Percentiles rank a stretch among this genome's conserved stretches.
These are phyloP conservation scores for Alternaria alternata DNA, from an alignment of 2,329 filamentous ascomycete species.

Conservation along the genomic window DNA sequence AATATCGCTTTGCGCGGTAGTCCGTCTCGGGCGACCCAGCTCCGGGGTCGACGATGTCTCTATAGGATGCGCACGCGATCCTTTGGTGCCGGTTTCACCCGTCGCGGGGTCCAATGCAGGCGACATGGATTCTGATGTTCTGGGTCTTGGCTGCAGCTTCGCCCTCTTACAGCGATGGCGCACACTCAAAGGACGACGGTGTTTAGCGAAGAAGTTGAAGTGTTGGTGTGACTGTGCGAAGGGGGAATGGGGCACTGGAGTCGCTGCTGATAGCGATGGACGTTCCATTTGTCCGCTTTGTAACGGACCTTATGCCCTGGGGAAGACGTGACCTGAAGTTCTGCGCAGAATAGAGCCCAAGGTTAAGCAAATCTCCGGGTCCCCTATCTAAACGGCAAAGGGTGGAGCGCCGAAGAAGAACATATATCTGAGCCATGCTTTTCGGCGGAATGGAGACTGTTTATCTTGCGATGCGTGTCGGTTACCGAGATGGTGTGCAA, in stretches of 20 bases:
- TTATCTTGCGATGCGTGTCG: constrained; percentile 9
- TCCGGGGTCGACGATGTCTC: constrained; percentile 27
- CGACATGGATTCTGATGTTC: constrained; percentile 41
- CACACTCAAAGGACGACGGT: constrained; percentile 30
- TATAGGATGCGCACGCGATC: constrained; percentile 28
- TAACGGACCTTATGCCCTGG: constrained; percentile 37
- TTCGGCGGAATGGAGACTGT: constrained; percentile 29
- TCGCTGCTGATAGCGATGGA: constrained; percentile 36
- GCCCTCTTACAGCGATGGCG: constrained; percentile 45
- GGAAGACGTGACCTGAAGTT: constrained; percentile 48
- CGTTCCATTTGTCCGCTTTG: constrained; percentile 51
- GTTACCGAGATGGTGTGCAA: constrained; percentile 23
- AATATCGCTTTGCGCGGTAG: constrained; percentile 52
- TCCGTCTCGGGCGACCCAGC: constrained; percentile 35
- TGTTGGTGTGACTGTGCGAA: constrained; percentile 31
- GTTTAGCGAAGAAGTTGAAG: constrained; percentile 24
- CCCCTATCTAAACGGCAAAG: constrained; percentile 10
- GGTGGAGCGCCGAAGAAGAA: constrained; percentile 2
- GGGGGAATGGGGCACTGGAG: constrained; percentile 27
- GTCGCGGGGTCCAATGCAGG: constrained; percentile 41
- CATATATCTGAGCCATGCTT: constrained; percentile 29
- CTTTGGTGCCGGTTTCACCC: constrained; percentile 39
- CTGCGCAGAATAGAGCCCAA: constrained; percentile 51
- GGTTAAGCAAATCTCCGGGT: constrained; percentile 18
- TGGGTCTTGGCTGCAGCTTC: constrained; percentile 49